These are phyloP conservation scores for Fusarium circinatum DNA, from an alignment of 2,329 filamentous ascomycete species.

Conservation along the genomic window DNA sequence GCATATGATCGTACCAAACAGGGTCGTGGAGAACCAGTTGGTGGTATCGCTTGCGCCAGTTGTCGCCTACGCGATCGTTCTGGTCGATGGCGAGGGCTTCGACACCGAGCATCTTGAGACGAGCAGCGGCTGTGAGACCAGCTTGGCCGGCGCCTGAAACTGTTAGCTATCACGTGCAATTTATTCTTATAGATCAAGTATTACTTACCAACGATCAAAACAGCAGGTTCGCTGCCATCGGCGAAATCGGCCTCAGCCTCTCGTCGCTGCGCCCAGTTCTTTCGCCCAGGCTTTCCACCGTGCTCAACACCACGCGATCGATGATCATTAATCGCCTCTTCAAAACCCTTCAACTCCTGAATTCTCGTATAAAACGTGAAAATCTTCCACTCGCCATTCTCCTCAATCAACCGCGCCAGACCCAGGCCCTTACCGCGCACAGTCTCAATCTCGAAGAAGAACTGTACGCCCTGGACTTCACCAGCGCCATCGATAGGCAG, in stretches of 20 bases:
- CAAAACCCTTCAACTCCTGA: conserved; percentile 61
- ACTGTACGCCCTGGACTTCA: conserved; percentile 63
- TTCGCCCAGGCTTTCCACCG: conserved; percentile 59
- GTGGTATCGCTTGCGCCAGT: conserved; percentile 71
- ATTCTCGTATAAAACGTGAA: conserved; percentile 72
- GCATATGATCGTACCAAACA: conserved; percentile 69
- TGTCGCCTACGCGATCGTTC: conserved; percentile 68
- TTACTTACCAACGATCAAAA: conserved; percentile 68
- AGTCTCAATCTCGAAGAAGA: conserved; percentile 66
- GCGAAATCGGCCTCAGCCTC: conserved; percentile 58
- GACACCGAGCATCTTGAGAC: conserved; percentile 68
- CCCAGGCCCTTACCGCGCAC: conserved; percentile 66
- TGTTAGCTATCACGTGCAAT: background rate
- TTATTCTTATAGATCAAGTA: fast-evolving
- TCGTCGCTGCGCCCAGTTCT: conserved; percentile 70
- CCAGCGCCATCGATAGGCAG: conserved; percentile 60
- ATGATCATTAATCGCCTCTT: conserved; percentile 58
- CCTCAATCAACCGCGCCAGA: conserved; percentile 61
- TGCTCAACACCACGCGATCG: conserved; percentile 68
- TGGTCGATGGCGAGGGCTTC: conserved; percentile 67
- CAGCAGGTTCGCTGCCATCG: conserved; percentile 61
- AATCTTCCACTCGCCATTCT: conserved; percentile 65
- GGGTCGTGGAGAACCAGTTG: conserved; percentile 76
- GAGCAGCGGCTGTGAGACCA: conserved; percentile 66
- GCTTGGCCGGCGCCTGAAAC: conserved; percentile 66